Conservation (phyloP, 2,329 filamentous ascomycete species). For the Sclerotinia minor region DNA sequence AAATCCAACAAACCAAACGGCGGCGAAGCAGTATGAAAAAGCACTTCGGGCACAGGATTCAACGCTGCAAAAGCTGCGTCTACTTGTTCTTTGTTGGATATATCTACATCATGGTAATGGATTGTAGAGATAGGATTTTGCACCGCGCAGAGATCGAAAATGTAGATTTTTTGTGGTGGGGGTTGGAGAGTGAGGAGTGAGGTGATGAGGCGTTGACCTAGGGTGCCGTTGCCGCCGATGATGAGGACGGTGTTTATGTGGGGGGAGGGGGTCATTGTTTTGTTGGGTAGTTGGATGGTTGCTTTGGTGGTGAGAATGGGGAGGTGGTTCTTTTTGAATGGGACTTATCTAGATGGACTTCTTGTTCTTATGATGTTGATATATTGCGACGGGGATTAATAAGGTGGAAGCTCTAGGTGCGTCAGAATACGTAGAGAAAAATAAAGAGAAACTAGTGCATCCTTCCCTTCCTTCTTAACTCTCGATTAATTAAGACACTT, state of each 20-base stretch:
- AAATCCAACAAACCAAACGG: slow-evolving; percentile 43
- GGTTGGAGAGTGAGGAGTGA: slow-evolving; percentile 57
- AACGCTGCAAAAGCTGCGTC: slow-evolving; percentile 45
- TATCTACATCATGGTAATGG: slow-evolving; percentile 51
- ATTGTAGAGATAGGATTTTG: slow-evolving; percentile 59
- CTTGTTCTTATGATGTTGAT: too few species aligned
- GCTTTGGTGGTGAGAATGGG: too few species aligned
- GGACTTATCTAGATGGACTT: too few species aligned
- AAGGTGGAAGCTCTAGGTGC: too few species aligned
- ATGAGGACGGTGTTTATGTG: slow-evolving; percentile 56
- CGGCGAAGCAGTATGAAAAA: slow-evolving; percentile 52
- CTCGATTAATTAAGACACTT: neutral
- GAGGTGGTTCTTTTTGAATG: too few species aligned
- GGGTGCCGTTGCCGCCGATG: slow-evolving; percentile 77
- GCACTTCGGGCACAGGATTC: slow-evolving; percentile 47
- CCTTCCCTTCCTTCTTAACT: neutral
- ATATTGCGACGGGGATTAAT: too few species aligned
- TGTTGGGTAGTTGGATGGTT: too few species aligned
- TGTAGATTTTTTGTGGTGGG: slow-evolving; percentile 54
- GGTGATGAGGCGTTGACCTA: slow-evolving; percentile 79
- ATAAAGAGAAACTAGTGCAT: too few species aligned
- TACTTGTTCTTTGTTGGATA: slow-evolving; percentile 48
- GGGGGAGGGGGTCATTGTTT: too few species aligned
- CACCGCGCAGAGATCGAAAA: slow-evolving; percentile 69
- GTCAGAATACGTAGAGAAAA: too few species aligned